phyloP scores from a whole-genome alignment of 2,329 filamentous ascomycete genomes.

The Cladosporium sp. region DNA sequence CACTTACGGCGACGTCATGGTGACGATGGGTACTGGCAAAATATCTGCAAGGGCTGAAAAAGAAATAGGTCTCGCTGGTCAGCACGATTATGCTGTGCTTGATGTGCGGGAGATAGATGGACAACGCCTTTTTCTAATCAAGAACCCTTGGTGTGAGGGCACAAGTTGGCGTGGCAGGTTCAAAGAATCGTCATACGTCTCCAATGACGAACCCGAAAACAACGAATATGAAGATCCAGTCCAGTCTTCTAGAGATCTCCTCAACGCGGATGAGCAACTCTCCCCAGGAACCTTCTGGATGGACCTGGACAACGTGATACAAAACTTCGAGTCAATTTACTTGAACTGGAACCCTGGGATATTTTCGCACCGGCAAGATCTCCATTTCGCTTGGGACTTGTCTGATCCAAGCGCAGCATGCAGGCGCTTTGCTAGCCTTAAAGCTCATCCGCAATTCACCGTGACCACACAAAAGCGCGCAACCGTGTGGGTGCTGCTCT shows the following conservation, averaged over 20 bases:
- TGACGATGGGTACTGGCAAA: conserved; percentile 86
- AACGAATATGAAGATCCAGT: conserved; percentile 21
- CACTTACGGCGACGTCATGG: conserved; percentile 70
- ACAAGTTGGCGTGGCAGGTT: conserved; percentile 61
- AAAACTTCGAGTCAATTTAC: conserved; percentile 93
- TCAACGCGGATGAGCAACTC: conserved; percentile 35
- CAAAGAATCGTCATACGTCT: conserved; percentile 24
- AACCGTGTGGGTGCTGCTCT: conserved; percentile 77
- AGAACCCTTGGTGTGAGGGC: conserved; percentile 93
- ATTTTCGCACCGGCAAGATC: conserved; percentile 76
- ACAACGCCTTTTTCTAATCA: conserved; percentile 70
- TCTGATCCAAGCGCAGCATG: conserved; percentile 19
- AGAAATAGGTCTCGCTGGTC: conserved; percentile 73
- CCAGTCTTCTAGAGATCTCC: conserved; percentile 30
- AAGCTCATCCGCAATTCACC: conserved; percentile 59
- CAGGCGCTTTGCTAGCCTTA: conserved; percentile 65
- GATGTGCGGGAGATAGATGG: conserved; percentile 64
- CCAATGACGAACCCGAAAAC: conserved; percentile 3
- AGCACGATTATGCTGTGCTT: conserved; percentile 92
- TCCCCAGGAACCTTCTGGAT: conserved; percentile 89
- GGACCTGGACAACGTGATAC: conserved; percentile 75
- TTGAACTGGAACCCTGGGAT: conserved; percentile 92
- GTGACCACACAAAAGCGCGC: conserved; percentile 52
- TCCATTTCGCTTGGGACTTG: conserved; percentile 84
- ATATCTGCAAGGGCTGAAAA: conserved; percentile 73